These are phyloP conservation scores for Dichotomocladium elegans DNA, from an alignment of 371 early-diverging fungal genomes.

Conservation along the genomic window DNA sequence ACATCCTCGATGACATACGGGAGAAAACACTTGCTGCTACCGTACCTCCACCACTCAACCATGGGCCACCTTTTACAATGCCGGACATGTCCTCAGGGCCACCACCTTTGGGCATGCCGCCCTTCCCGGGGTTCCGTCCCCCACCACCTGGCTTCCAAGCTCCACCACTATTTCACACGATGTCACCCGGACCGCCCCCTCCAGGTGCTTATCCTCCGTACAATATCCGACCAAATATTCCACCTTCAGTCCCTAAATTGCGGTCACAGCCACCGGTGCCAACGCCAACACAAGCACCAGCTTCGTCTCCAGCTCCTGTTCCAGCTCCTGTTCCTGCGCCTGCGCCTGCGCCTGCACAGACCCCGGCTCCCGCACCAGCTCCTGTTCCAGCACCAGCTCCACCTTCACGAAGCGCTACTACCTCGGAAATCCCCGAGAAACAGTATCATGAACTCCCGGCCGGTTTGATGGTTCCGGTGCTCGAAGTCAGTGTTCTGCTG, in stretches of 20 bases:
- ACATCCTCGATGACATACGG: slow-evolving; percentile 33
- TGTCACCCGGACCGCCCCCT: too few species aligned
- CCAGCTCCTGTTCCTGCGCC: not conserved
- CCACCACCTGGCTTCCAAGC: not conserved
- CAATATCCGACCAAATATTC: too few species aligned
- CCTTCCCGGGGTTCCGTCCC: slow-evolving; percentile 5
- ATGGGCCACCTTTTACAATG: not conserved
- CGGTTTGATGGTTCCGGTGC: slow-evolving; percentile 48
- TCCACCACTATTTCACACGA: not conserved
- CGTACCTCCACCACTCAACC: slow-evolving; percentile 8
- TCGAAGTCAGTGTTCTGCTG: slow-evolving; percentile 30
- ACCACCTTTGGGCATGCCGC: not conserved
- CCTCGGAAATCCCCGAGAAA: slow-evolving; percentile 19
- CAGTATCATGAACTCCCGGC: slow-evolving; percentile 56
- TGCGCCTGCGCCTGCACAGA: not conserved
- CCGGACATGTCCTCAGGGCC: not conserved
- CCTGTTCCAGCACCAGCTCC: slow-evolving; percentile 3
- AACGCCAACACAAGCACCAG: not conserved
- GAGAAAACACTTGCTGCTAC: slow-evolving; percentile 28
- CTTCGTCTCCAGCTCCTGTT: not conserved
- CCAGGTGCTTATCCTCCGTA: too few species aligned
- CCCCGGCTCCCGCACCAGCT: not conserved
- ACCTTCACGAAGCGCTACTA: not conserved
- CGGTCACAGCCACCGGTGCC: slow-evolving; percentile 1
- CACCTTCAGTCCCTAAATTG: too few species aligned